Base-by-base conservation (phyloP, 2,329 filamentous ascomycete genomes). In the Simplicillium aogashimaense region DNA sequence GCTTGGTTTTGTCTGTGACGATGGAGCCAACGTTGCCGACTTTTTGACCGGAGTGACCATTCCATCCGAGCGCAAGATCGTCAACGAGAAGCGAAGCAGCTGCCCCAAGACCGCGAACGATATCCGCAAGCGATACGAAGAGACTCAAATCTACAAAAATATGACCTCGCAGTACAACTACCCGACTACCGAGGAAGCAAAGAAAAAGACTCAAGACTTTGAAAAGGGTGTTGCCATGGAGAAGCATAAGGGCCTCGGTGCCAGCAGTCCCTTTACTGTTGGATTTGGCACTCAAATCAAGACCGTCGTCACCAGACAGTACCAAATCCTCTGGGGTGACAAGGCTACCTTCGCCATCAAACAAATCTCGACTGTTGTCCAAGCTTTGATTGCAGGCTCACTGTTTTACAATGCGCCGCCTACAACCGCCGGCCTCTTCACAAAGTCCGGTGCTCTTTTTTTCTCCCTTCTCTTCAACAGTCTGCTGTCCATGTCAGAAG, bases 21-120 rank as follows among this genome's bases (percentile, higher is more conserved):
- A 76, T 6, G 72, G 76, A 5, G 74, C 78, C 25, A 85, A 81
- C 46, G 65, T 79, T 1, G 77, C 72, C 5, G 81, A 85, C 50
- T 85, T 67, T 56, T 55, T 84, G 16, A 84, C 79, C 2, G 76
- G 78, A 50, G 70, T 81, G 12, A 81, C 76, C 0, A 77, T 80
- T 0, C 76, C 81, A 1, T 78, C 77, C 0, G 84, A 88, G 54
- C 72, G 86, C 37, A 68, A 72, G 18, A 78, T 87, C 53, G 69
- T 50, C 1, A 42, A 55, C 0, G 66, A 59, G 1, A 56, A 54
- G 35, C 58, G 67, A 38, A 47, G 55, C 36, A 54, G 47, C 1
- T 72, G 71, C 38, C 71, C 71, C 0, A 59, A 67, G n/a, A 70
- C 53, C 2, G 58, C 66, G 4, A 52, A 57, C 0, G 59, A 57